Conservation (phyloP, 2,329 filamentous ascomycete genomes). For the Septoria linicola region DNA sequence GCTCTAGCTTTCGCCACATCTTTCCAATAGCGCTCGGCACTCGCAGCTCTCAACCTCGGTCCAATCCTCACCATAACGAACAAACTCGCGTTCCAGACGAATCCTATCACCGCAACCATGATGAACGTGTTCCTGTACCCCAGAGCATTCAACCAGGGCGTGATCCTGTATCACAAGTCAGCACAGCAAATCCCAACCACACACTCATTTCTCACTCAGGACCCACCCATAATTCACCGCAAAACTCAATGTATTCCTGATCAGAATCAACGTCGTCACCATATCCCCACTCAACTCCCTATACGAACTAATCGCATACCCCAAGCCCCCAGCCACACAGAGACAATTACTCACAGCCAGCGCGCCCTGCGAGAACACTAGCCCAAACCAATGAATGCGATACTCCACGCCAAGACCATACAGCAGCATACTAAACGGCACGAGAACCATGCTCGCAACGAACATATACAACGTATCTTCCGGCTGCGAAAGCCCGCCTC, state of each 20-base stretch:
- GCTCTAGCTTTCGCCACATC: constrained; percentile 24
- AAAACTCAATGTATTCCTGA: constrained; percentile 51
- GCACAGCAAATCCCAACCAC: neutral
- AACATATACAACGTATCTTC: constrained; percentile 39
- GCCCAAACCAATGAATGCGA: constrained; percentile 49
- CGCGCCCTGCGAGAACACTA: constrained; percentile 48
- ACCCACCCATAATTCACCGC: constrained; percentile 48
- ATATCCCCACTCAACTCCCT: constrained; percentile 47
- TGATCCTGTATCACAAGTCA: constrained; percentile 9
- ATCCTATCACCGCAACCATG: constrained; percentile 25
- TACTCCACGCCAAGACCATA: constrained; percentile 50
- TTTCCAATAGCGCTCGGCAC: constrained; percentile 23
- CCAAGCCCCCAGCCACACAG: constrained; percentile 41
- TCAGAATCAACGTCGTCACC: constrained; percentile 48
- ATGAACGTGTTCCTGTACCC: constrained; percentile 25
- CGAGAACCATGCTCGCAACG: constrained; percentile 40
- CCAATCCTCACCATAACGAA: constrained; percentile 24
- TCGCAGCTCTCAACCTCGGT: constrained; percentile 16
- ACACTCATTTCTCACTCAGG: neutral
- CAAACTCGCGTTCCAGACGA: constrained; percentile 24
- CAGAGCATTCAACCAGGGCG: constrained; percentile 23
- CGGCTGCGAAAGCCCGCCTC: constrained; percentile 42
- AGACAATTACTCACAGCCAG: constrained; percentile 47
- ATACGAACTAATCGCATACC: constrained; percentile 47
- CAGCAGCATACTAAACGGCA: constrained; percentile 47